Conservation (phyloP, 2,329 filamentous ascomycete genomes). For the Epichloe baconii region DNA sequence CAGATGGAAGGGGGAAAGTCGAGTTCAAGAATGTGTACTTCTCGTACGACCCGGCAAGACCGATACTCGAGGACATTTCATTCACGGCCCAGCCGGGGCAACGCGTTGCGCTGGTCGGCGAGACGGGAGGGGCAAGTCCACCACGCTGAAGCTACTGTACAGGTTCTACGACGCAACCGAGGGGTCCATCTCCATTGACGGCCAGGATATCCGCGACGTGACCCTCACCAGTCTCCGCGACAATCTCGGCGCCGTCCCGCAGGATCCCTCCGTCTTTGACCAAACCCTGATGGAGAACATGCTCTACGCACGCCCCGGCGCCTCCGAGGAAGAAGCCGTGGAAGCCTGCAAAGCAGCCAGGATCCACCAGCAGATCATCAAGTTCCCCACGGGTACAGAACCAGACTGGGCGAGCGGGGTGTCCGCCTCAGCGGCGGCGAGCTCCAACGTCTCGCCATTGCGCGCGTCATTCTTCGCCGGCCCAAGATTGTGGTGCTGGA, state of each 20-base stretch:
- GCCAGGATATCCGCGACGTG: slow-evolving; percentile 45
- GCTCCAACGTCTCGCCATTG: slow-evolving; percentile 34
- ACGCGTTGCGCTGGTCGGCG: slow-evolving; percentile 47
- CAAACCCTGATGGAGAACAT: slow-evolving; percentile 52
- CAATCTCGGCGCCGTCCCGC: slow-evolving; percentile 49
- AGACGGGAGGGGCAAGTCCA: slow-evolving; percentile 52
- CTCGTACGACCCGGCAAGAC: slow-evolving; percentile 39
- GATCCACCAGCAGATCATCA: slow-evolving; percentile 50
- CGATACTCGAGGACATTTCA: slow-evolving; percentile 34
- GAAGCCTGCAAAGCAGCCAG: slow-evolving; percentile 48
- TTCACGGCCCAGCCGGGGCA: slow-evolving; percentile 37
- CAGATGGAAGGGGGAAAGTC: slow-evolving; percentile 33
- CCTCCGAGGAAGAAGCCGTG: slow-evolving; percentile 45
- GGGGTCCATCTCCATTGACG: slow-evolving; percentile 44
- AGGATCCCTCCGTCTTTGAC: slow-evolving; percentile 53
- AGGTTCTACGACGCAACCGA: slow-evolving; percentile 45
- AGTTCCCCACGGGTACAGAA: slow-evolving; percentile 38
- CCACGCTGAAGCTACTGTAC: slow-evolving; percentile 45
- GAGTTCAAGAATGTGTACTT: slow-evolving; percentile 42
- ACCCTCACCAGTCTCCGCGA: slow-evolving; percentile 44
- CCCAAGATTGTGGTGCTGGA: slow-evolving; percentile 26
- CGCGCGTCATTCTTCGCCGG: slow-evolving; percentile 21
- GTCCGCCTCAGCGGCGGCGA: slow-evolving; percentile 38
- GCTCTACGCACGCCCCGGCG: slow-evolving; percentile 47
- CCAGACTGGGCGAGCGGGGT: slow-evolving; percentile 36